Base-by-base conservation (phyloP, 352 stramenopile species). In the Phytophthora ramorum region DNA sequence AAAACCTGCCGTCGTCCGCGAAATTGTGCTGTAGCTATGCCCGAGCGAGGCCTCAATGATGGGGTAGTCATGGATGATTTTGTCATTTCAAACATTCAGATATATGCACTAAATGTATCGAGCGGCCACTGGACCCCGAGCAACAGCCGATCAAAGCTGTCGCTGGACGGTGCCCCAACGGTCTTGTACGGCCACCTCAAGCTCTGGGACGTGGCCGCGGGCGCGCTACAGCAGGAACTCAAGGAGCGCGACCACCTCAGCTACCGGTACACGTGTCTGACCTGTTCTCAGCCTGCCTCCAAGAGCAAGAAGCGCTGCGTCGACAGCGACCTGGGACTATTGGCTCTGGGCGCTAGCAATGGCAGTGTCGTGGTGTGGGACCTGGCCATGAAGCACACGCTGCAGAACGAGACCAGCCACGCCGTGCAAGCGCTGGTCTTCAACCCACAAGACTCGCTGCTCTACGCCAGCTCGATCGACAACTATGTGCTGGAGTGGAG, bases 401-500 rank as follows among this genome's bases (percentile, higher is more conserved):
- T 96, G 6, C 63, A 81, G 55, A 50, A 87, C 7, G 76, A 67
- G 52, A 70, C 50, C 46, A 71, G 80, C 34, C 72, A 74, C 38
- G 83, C 83, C 1, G 73, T 93, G 34, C 76, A 81, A 37, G 84
- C 89, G 46, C 61, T 96, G 8, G 78, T 70, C 12, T 96, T 96
- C 69, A 91, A 92, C 71, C 63, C 77, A 19, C 78, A 89, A 52
- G 84, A 83, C 46, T 85, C 61, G 24, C 47, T 88, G 43, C 68
- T 96, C 12, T 96, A 90, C 71, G 78, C 81, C 35, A 82, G 78
- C 62, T 78, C 85, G 9, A 81, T 64, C 50, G 87, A 94, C 54
- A 92, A 92, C 71, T 62, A 93, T 61, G 80, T 92, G 55, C 70
- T 91, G 14, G 85, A 96, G 62, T 96, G 85, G 85, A 90, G 78